Conservation (phyloP, 2,329 filamentous ascomycete species). For the Colletotrichum horii region DNA sequence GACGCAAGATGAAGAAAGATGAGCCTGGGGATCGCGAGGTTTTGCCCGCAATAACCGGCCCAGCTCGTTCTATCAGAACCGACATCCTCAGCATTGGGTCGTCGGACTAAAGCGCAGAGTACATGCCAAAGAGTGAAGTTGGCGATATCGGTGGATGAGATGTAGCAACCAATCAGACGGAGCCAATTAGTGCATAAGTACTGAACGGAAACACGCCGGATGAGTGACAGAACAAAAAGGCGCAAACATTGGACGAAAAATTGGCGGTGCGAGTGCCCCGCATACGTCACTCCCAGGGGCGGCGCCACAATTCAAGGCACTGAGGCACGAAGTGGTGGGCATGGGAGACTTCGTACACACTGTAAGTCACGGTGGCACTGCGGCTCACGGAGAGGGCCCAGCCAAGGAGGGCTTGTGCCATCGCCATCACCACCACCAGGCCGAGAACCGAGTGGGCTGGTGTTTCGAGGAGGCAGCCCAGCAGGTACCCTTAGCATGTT, state of each 20-base stretch:
- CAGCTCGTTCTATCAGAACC: conserved; percentile 68
- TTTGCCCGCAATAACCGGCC: conserved; percentile 17
- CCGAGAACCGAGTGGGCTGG: background rate
- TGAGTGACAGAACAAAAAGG: background rate
- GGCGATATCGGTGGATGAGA: background rate
- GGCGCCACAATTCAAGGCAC: background rate
- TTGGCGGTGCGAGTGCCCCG: background rate
- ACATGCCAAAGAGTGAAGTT: conserved; percentile 45
- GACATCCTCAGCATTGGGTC: conserved; percentile 62
- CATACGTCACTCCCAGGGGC: conserved; percentile 17
- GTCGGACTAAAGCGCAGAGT: conserved; percentile 69
- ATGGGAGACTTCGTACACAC: background rate
- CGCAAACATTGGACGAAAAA: background rate
- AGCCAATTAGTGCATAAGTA: background rate
- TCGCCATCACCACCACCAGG: background rate
- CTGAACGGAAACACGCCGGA: background rate
- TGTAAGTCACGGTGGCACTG: background rate
- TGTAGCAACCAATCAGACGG: background rate
- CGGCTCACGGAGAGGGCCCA: background rate
- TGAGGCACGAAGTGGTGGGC: background rate
- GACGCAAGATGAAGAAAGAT: conserved; percentile 59
- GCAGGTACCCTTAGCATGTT: background rate
- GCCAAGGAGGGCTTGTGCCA: background rate
- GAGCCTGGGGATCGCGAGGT: background rate
- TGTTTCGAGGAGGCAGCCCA: conserved; percentile 13